Percentiles rank a stretch among this genome's conserved stretches.
phyloP scores from a whole-genome alignment of 1,284 basidiomycete species.

The Sporisorium iseilematis-ciliati region DNA sequence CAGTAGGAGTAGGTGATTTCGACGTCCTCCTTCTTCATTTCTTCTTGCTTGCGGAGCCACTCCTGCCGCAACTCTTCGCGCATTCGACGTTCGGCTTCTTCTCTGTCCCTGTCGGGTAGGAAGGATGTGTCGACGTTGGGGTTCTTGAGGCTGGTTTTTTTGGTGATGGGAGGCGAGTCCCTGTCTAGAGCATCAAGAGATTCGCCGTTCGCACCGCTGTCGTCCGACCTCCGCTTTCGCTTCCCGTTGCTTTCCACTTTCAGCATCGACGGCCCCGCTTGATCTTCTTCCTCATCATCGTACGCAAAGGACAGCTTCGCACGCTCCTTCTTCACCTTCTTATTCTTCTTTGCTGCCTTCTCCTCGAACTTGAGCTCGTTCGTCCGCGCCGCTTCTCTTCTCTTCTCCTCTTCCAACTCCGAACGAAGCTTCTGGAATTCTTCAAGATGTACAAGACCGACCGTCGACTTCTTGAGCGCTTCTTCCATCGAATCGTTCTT shows the following conservation, averaged over 20 bases:
- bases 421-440: conserved; percentile 84
- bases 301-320: conserved; percentile 88
- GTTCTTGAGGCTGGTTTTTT: conserved; percentile 83
- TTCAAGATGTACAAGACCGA: conserved; percentile 91
- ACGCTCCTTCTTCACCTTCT: conserved; percentile 86
- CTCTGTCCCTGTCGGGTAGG: conserved; percentile 93
- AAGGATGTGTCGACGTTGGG: conserved; percentile 98
- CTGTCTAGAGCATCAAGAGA: conserved; percentile 5
- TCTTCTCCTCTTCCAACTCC: conserved; percentile 91
- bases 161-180: conserved; percentile 67
- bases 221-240: conserved; percentile 51
- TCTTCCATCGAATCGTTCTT: conserved; percentile 97
- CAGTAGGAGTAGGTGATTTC: conserved; percentile 96
- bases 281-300: conserved; percentile 61
- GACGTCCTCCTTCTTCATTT: conserved; percentile 87
- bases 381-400: conserved; percentile 81
- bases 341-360: conserved; percentile 73
- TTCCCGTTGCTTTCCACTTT: conserved; percentile 49
- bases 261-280: conserved; percentile 11
- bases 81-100: conserved; percentile 87
- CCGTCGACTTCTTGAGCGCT: conserved; percentile 88
- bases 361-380: conserved; percentile 52
- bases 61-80: conserved; percentile 89
- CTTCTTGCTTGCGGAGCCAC: conserved; percentile 90
- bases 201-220: conserved; percentile 15